These are phyloP conservation scores for Eucalyptus globulus DNA, from an alignment of 345 rosid species.

Conservation along the genomic window DNA sequence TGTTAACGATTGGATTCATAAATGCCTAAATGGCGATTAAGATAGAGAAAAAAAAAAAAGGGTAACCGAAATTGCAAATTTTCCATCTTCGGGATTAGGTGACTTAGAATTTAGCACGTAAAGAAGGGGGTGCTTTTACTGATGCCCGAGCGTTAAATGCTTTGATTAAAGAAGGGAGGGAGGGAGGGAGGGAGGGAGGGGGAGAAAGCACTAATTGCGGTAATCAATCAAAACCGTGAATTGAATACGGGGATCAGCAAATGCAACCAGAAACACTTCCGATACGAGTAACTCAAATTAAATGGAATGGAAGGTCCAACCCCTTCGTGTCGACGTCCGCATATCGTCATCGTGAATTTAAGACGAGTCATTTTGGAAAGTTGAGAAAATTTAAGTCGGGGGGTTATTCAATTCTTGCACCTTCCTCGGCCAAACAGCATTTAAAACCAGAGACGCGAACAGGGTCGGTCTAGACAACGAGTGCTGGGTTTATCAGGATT, in stretches of 20 bases:
- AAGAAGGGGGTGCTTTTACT: not conserved
- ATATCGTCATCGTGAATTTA: not conserved
- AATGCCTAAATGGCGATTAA: not conserved
- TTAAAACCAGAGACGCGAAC: not conserved
- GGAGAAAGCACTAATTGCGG: not conserved
- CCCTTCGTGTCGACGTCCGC: not conserved
- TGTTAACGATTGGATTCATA: not conserved
- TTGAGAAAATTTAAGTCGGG: not conserved
- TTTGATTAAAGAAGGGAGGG: not conserved
- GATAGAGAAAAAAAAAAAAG: not conserved
- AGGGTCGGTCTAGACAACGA: not conserved
- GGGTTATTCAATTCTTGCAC: conserved; percentile 5
- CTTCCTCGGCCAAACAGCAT: conserved; percentile 2
- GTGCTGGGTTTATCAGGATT: not conserved
- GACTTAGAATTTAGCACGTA: not conserved
- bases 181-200: not conserved
- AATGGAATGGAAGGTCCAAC: not conserved
- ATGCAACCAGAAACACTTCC: not conserved
- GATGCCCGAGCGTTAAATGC: not conserved
- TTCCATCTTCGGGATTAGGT: not conserved
- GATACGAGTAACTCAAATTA: not conserved
- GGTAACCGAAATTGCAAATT: not conserved
- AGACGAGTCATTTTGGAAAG: not conserved
- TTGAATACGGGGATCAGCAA: not conserved
- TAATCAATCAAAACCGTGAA: not conserved